A percentile compares a stretch with the other conserved stretches of the same genome.
These are phyloP conservation scores for Clonostachys byssicola DNA, from an alignment of 2,329 filamentous ascomycete genomes.

Conservation along the genomic window DNA sequence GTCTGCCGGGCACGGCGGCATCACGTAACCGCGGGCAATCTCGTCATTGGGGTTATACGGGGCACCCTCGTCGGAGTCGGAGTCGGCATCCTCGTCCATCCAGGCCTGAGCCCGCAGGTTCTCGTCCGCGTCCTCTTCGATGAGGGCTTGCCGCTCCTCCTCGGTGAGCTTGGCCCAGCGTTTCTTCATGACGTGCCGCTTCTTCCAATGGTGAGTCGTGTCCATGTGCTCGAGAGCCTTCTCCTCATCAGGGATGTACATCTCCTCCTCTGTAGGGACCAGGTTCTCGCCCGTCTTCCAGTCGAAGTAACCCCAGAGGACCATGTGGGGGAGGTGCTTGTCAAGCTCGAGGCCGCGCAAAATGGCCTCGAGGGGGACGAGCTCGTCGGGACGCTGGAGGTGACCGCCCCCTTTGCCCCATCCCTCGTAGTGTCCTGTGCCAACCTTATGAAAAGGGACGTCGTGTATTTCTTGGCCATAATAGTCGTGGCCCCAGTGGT, in stretches of 20 bases:
- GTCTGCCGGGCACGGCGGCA: slow-evolving; percentile 11
- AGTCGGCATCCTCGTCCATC: slow-evolving; percentile 10
- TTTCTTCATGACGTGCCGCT: slow-evolving; percentile 38
- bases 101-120: slow-evolving; percentile 26
- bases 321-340: slow-evolving; percentile 48
- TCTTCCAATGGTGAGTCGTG: slow-evolving; percentile 32
- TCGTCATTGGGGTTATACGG: slow-evolving; percentile 21
- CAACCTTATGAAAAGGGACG: slow-evolving; percentile 47
- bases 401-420: slow-evolving; percentile 37
- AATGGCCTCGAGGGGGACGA: slow-evolving; percentile 52
- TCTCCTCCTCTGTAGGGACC: slow-evolving; percentile 42
- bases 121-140: slow-evolving; percentile 26
- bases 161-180: slow-evolving; percentile 30
- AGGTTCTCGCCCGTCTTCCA: slow-evolving; percentile 44
- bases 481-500: slow-evolving; percentile 5
- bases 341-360: slow-evolving; percentile 49
- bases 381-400: slow-evolving; percentile 52
- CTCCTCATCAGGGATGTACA: slow-evolving; percentile 46
- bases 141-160: slow-evolving; percentile 29
- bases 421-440: slow-evolving; percentile 47
- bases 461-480: slow-evolving; percentile 34
- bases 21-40: slow-evolving; percentile 22
- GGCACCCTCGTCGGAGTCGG: background rate
- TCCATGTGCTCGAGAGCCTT: slow-evolving; percentile 20
- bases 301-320: slow-evolving; percentile 60